A percentile compares a stretch with the other conserved stretches of the same genome.
These are phyloP conservation scores for Epithele typhae DNA, from an alignment of 768 basidiomycete species.

Conservation along the genomic window DNA sequence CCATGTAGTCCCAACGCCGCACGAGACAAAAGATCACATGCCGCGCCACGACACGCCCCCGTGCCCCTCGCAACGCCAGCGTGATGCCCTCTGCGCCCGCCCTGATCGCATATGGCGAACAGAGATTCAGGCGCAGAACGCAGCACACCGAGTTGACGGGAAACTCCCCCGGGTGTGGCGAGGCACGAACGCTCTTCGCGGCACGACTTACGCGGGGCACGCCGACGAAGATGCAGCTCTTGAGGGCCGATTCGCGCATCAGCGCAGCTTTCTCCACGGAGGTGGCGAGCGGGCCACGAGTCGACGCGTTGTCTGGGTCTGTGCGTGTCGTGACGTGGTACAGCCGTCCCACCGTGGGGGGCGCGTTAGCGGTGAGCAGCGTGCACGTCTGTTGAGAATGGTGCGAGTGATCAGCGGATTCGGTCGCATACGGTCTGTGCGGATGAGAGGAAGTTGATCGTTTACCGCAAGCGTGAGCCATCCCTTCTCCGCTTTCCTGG, in stretches of 20 bases:
- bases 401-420: too few species aligned
- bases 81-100: too few species aligned
- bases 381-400: constrained; percentile 81
- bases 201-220: constrained; percentile 61
- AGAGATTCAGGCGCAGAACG: too few species aligned
- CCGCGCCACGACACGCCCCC: too few species aligned
- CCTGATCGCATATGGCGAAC: too few species aligned
- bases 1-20: too few species aligned
- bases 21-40: too few species aligned
- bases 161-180: too few species aligned
- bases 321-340: constrained; percentile 72
- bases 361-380: constrained; percentile 77
- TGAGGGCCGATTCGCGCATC: constrained; percentile 87
- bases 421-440: too few species aligned
- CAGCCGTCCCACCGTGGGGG: constrained; percentile 72
- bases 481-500: constrained; percentile 63
- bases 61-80: too few species aligned
- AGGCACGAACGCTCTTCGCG: too few species aligned
- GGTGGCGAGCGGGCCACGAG: constrained; percentile 43
- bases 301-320: constrained; percentile 33
- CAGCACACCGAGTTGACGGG: too few species aligned
- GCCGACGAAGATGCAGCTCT: constrained; percentile 86
- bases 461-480: constrained; percentile 79
- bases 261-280: constrained; percentile 72
- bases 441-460: constrained; percentile 1